Percentiles rank a stretch among this genome's conserved stretches.
These are phyloP conservation scores for Cymbopogon flexuosus DNA, from an alignment of 202 grass and related monocot species.

Conservation along the genomic window DNA sequence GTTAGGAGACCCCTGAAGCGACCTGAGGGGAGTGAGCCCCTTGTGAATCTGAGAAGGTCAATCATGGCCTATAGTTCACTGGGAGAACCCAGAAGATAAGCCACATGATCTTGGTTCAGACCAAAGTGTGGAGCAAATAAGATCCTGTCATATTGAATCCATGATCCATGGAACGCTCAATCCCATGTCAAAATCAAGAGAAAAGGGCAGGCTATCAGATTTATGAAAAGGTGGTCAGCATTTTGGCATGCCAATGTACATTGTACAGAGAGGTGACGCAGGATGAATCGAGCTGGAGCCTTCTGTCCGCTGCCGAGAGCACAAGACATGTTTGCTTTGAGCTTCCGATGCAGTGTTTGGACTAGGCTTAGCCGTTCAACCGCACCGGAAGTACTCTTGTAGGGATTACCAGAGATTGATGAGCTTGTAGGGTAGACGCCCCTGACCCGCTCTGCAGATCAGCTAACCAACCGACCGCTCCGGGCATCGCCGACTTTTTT, in stretches of 20 bases:
- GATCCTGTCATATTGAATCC: not conserved
- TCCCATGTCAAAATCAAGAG: not conserved
- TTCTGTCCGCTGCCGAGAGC: not conserved
- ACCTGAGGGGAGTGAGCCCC: not conserved
- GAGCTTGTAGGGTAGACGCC: constrained; percentile 21
- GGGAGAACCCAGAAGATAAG: not conserved
- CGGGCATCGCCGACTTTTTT: not conserved
- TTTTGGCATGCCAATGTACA: constrained; percentile 22
- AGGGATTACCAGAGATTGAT: constrained; percentile 6
- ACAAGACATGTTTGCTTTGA: not conserved
- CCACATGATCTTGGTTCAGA: not conserved
- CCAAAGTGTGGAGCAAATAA: not conserved
- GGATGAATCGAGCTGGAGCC: not conserved
- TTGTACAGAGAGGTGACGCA: not conserved
- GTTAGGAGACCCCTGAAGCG: not conserved
- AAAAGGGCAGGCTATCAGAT: not conserved
- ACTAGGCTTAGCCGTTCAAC: not conserved
- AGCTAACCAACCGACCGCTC: not conserved
- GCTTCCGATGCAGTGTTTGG: not conserved
- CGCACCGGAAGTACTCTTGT: not conserved
- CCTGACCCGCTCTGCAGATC: constrained; percentile 29
- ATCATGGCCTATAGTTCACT: not conserved
- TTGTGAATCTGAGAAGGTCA: not conserved
- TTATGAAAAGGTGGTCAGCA: not conserved
- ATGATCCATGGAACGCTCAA: not conserved